phyloP scores from a whole-genome alignment of 805 yeast genomes.

The Candida hungchunana region DNA sequence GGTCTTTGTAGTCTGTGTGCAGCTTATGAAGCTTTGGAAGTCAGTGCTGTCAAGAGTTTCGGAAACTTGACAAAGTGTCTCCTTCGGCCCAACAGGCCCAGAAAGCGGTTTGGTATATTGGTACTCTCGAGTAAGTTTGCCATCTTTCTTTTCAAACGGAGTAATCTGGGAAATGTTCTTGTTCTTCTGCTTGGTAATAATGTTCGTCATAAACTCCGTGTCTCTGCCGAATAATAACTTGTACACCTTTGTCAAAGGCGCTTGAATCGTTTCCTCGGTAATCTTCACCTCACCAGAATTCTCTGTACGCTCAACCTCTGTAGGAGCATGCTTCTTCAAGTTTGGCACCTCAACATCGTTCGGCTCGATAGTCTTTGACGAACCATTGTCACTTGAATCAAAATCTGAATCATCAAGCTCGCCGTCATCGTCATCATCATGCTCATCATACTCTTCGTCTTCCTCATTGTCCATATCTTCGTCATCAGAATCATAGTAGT shows the following conservation, averaged over 20 bases:
- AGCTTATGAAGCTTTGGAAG: constrained; percentile 41
- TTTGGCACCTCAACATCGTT: constrained; percentile 5
- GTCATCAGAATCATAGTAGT: constrained; percentile 13
- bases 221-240: constrained; percentile 61
- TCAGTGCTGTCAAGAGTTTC: constrained; percentile 56
- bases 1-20: constrained; percentile 56
- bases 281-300: constrained; percentile 51
- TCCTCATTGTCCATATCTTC: constrained; percentile 9
- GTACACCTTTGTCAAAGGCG: constrained; percentile 63
- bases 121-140: constrained; percentile 41
- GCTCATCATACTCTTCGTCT: constrained; percentile 9
- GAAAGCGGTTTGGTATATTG: constrained; percentile 59
- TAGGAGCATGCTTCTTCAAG: constrained; percentile 41
- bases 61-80: constrained; percentile 59
- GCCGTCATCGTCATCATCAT: constrained; percentile 14
- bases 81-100: constrained; percentile 73
- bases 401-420: constrained; percentile 8
- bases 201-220: constrained; percentile 36
- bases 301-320: constrained; percentile 39
- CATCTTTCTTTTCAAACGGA: constrained; percentile 30
- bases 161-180: constrained; percentile 50
- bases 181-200: constrained; percentile 60
- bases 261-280: constrained; percentile 47
- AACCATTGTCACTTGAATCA: constrained; percentile 1
- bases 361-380: constrained; percentile 3